phyloP scores from a whole-genome alignment of 805 yeast species.

The Cyberlindnera veronae region DNA sequence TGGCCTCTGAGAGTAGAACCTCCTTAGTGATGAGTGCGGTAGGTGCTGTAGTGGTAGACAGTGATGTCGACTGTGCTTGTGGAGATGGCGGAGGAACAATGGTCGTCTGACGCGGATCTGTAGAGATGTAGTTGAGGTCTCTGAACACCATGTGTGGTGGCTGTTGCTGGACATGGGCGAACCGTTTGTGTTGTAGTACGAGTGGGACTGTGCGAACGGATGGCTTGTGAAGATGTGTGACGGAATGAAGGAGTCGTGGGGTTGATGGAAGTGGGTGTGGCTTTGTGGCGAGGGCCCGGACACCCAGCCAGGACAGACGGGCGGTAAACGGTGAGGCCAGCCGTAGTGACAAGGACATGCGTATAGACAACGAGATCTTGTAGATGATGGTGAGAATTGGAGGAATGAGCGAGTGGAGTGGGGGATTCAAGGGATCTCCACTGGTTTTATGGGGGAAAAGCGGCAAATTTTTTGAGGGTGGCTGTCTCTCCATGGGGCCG shows the following conservation, averaged over 20 bases:
- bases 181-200: neutral
- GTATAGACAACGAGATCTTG: no score
- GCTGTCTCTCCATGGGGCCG: neutral
- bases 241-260: neutral
- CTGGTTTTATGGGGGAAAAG: neutral
- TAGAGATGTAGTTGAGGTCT: constrained; percentile 14
- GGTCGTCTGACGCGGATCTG: neutral
- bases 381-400: neutral
- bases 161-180: neutral
- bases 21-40: constrained; percentile 18
- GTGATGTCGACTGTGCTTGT: neutral
- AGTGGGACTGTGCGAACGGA: no score
- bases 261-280: neutral
- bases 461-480: constrained; percentile 1
- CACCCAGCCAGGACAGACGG: neutral
- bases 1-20: constrained; percentile 18
- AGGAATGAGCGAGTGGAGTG: no score
- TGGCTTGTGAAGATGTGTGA: neutral
- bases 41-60: constrained; percentile 1
- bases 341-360: constrained; percentile 2
- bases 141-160: constrained; percentile 16
- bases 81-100: no score
- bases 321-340: neutral
- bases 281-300: constrained; percentile 1
- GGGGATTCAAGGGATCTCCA: no score